phyloP scores from a whole-genome alignment of 2,329 filamentous ascomycete species.

The Akanthomyces dipterigenus region DNA sequence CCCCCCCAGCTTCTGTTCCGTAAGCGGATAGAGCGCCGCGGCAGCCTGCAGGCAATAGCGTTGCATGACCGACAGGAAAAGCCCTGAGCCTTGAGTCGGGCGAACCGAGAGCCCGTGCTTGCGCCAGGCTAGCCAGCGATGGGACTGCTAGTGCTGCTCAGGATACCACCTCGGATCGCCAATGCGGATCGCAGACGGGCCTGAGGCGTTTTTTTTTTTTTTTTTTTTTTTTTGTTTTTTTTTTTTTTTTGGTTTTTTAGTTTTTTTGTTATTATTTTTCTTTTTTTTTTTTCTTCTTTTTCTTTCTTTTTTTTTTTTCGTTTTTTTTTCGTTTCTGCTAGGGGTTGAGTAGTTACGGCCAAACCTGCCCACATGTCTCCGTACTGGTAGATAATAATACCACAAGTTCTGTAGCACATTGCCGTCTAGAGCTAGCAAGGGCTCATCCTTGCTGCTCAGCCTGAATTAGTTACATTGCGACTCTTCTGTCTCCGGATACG shows the following conservation, averaged over 20 bases:
- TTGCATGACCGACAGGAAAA: background rate
- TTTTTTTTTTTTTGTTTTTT: background rate
- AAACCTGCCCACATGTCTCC: constrained; percentile 8
- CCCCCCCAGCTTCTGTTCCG: background rate
- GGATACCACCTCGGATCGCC: constrained; percentile 10
- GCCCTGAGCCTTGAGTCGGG: constrained; percentile 7
- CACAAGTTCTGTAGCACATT: background rate
- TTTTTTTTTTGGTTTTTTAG: too few relatives aligned
- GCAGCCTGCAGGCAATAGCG: background rate
- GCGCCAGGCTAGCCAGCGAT: background rate
- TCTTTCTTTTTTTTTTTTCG: background rate
- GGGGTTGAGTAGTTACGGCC: background rate
- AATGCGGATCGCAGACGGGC: constrained; percentile 7
- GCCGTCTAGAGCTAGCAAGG: background rate
- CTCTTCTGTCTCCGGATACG: too few relatives aligned
- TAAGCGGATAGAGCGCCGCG: constrained; percentile 4
- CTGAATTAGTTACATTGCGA: background rate
- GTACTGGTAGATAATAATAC: constrained; percentile 6
- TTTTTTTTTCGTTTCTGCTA: background rate
- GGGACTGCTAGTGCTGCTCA: background rate
- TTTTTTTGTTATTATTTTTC: too few relatives aligned
- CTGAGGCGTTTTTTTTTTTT: background rate
- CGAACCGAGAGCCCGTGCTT: background rate
- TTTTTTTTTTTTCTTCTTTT: background rate
- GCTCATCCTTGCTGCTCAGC: background rate